Base-by-base conservation (phyloP, 78 protist genomes). In the Dictyostelium purpureum region DNA sequence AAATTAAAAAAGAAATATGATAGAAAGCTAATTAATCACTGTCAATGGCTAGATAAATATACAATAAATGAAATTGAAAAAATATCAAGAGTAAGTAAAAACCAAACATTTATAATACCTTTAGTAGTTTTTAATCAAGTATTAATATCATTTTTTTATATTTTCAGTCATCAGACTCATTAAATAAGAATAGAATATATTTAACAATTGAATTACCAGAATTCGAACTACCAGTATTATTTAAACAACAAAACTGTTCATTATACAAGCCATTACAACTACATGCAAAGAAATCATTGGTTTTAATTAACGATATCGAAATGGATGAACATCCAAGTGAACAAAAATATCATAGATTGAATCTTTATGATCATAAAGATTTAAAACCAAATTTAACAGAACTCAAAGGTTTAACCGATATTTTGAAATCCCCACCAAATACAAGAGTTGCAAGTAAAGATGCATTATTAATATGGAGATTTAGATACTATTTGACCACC, bases 401-500 rank as follows among this genome's bases (percentile, higher is more conserved):
- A 59, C 45, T 85, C 12, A 85, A 51, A 47, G 26, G 37, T 35
- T 33, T 85, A 18, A 73, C 80, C 4, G 77, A 85, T 37, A 42
- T 85, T 40, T 35, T 85, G 21, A 70, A 59, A 61, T 59, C 73
- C 57, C 92, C 92, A 59, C 92, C 92, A 56, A 73, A 59, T n/a
- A 85, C 92, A 1, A 77, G 47, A 37, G 56, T 85, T 14, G 14
- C 63, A 6, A 63, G 67, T 35, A 85, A 73, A 37, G 92, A 85
- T 6, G 42, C 70, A 10, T 42, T 85, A 1, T 61, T 94, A 14
- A 51, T 94, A 16, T 94, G 96, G 96, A 94, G 90, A 61, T 98
- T 95, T 65, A 54, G 99, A 16, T 94, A 71, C 31, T 96, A 83
- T 31, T 67, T 97, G 35, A 38, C 91, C 2, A 66, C 89, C 14